Base-by-base conservation (phyloP, 805 yeast species). In the Lipomyces anomalus region DNA sequence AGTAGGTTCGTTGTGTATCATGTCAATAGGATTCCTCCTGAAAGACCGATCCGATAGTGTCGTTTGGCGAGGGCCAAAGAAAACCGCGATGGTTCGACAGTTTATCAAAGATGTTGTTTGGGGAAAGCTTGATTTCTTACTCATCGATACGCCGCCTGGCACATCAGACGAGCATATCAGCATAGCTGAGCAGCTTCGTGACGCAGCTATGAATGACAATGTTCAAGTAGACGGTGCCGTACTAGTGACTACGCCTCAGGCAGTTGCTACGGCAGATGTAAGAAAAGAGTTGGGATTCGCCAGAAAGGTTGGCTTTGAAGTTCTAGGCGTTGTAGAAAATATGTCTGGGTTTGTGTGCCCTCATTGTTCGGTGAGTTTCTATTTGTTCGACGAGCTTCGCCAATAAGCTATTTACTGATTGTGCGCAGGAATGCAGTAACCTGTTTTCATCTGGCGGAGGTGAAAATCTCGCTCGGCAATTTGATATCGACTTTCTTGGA, bases 51-150 rank as follows among this genome's bases (percentile, higher is more conserved):
- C 94, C 22, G 85, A 83, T 58, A 80, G 94, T 22, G 92, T 92
- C 16, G 97, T 92, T 6, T 92, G 99, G 99, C 73, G 97, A 60
- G 99, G 99, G 0, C 98, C 99, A 2, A 88, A 90, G 66, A 92
- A 94, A 62, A 89, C 97, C 0, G 96, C 97, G 11, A 92, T 92
- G 97, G 84, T 92, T 30, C 76, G 89, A 50, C 99, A 92, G 67
- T 90, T 92, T 61, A 70, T 94, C 35, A 76, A 78, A 50, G 97
- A 92, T 62, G 95, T 90, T 1, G 76, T 77, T 23, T 92, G 99
- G 99, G 95, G 87, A 0, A 75, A 73, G 17, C 68, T 74, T 22
- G 78, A 86, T 45, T 90, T 84, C 61, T 66, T 90, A 45, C 67
- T 92, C 26, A 88, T 92, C 4, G 99, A 92, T 62, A 92, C 99